These are phyloP conservation scores for Nymphaea thermarum DNA, from an alignment of 164 flowering plant species.

Conservation along the genomic window DNA sequence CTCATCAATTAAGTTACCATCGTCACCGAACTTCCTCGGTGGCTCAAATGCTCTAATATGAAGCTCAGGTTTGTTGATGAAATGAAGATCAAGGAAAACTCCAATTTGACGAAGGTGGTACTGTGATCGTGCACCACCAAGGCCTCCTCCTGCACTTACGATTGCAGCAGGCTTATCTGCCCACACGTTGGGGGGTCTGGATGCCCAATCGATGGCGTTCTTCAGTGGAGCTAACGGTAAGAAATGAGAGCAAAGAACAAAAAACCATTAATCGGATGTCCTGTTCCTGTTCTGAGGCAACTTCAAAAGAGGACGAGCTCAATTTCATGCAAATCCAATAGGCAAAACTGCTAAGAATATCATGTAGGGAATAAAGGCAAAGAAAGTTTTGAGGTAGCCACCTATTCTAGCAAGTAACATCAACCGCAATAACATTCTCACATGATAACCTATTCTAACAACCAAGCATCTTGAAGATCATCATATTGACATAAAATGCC, in stretches of 20 bases:
- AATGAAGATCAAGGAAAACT: slow-evolving; percentile 71
- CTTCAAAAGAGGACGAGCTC: background rate
- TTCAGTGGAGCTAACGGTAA: slow-evolving; percentile 37
- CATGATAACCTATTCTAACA: too few species aligned
- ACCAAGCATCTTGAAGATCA: too few species aligned
- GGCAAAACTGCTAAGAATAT: background rate
- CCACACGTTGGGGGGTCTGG: slow-evolving; percentile 81
- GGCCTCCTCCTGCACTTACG: slow-evolving; percentile 52
- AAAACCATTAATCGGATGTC: background rate
- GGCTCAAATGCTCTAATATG: slow-evolving; percentile 41
- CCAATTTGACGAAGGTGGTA: slow-evolving; percentile 87
- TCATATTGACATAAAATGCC: too few species aligned
- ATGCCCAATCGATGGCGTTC: slow-evolving; percentile 94
- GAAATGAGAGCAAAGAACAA: background rate
- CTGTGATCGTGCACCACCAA: slow-evolving; percentile 55
- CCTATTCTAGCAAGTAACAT: too few species aligned
- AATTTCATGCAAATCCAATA: background rate
- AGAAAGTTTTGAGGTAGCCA: background rate
- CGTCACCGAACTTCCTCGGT: slow-evolving; percentile 55
- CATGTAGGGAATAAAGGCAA: background rate
- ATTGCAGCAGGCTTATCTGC: slow-evolving; percentile 86
- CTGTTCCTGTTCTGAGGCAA: background rate
- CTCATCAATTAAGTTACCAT: slow-evolving; percentile 53
- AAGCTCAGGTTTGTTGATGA: slow-evolving; percentile 76
- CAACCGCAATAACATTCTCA: too few species aligned